phyloP scores from a whole-genome alignment of 148 eudicot species.

The Fagopyrum tataricum region DNA sequence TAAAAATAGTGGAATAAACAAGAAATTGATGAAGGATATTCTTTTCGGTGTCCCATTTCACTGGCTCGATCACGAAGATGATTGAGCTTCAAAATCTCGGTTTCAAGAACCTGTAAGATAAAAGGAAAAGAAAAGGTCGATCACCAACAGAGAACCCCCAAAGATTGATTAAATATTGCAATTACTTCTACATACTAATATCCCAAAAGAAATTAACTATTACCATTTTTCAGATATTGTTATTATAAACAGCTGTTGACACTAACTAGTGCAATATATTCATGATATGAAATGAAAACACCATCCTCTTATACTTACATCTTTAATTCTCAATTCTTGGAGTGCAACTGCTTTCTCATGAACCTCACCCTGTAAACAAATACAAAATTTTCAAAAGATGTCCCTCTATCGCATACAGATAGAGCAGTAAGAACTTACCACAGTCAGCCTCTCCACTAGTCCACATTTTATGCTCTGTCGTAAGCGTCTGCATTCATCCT shows the following conservation, averaged over 20 bases:
- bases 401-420: background rate
- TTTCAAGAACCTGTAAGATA: conserved; percentile 57
- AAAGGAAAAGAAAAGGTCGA: background rate
- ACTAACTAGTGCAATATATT: background rate
- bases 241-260: background rate
- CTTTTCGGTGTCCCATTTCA: conserved; percentile 78
- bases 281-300: background rate
- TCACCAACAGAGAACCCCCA: conserved; percentile 12
- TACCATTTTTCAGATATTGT: background rate
- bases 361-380: conserved; percentile 58
- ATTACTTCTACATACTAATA: background rate
- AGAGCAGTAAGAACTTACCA: conserved; percentile 41
- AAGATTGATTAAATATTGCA: conserved; percentile 5
- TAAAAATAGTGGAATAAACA: background rate
- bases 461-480: conserved; percentile 87
- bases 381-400: background rate
- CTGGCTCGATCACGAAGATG: conserved; percentile 85
- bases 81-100: conserved; percentile 70
- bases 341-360: conserved; percentile 74
- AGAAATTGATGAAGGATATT: conserved; percentile 65
- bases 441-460: conserved; percentile 71
- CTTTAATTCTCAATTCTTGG: conserved; percentile 55
- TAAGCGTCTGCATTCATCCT: conserved; percentile 88
- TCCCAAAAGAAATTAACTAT: background rate
- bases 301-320: conserved; percentile 42